Base-by-base conservation (phyloP, 495 filamentous ascomycete genomes). In the Neurospora sp. region DNA sequence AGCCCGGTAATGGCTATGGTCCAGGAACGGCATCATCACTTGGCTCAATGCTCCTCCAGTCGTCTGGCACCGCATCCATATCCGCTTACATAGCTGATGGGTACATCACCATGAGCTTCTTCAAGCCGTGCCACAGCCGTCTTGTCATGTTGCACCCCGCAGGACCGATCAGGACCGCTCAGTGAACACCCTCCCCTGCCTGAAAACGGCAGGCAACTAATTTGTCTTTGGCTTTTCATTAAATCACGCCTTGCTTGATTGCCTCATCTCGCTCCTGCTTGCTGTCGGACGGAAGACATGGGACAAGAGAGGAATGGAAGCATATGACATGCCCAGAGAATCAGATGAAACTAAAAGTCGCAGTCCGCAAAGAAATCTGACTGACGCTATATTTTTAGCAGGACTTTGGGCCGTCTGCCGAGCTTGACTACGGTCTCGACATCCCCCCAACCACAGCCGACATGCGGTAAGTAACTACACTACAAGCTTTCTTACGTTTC, bases 341-440 rank as follows among this genome's bases (percentile, higher is more conserved):
- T 35, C 53, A 35, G 53, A 65, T 65, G 53, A 65, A 65, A 65
- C 53, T 27, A 35, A 17, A 65, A 35, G 53, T 16, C 27, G 53
- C 27, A 65, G 22, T 37, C 2, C 53, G 53, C 27, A 65, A 65
- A 72, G 76, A 71, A 74, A 71, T 75, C 73, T 72, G 69, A 74
- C 76, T 74, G 73, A 70, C 73, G 69, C 70, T 77, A 70, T 48
- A 71, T 73, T 69, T 77, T 77, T 76, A 82, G 76, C 79, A 85
- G 84, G 84, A 84, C 71, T 85, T 83, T 81, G 84, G 84, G 82
- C 79, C 81, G 79, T 83, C 83, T 76, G 74, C 81, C 74, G 84
- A 82, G 81, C 80, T 85, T 76, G 83, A 84, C 74, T 85, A 84
- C 74, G 12, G 53, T 65, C 79, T 85, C 70, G 84, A 85, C 68